phyloP scores from a whole-genome alignment of 495 filamentous ascomycete genomes.

The Penicillium cosmopolitanum region DNA sequence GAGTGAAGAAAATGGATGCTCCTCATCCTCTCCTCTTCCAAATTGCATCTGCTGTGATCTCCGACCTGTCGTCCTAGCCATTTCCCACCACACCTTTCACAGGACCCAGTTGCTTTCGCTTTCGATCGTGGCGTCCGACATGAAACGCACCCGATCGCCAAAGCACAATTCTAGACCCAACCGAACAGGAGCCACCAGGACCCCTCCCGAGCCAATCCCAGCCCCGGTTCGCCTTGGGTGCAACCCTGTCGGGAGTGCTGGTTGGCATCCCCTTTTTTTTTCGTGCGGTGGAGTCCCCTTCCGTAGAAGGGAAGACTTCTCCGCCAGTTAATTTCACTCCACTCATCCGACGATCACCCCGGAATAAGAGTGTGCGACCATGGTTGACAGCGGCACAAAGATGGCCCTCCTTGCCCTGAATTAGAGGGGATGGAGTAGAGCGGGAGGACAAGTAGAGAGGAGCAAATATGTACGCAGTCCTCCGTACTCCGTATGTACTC shows the following conservation, averaged over 20 bases:
- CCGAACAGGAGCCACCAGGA: neutral
- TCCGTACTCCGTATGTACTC: neutral
- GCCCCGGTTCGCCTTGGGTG: neutral
- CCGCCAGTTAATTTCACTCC: slow-evolving; percentile 14
- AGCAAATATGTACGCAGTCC: neutral
- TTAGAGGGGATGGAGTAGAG: too few relatives aligned
- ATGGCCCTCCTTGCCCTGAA: neutral
- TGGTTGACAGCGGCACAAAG: slow-evolving; percentile 7
- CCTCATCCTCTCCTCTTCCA: neutral
- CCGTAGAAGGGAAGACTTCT: neutral
- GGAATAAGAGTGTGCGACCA: slow-evolving; percentile 9
- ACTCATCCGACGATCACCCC: slow-evolving; percentile 20
- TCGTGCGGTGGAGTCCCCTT: slow-evolving; percentile 2
- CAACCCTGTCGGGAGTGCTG: neutral
- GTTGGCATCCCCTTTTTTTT: slow-evolving; percentile 7
- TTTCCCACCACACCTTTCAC: neutral
- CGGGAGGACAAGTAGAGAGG: neutral
- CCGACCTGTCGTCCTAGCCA: slow-evolving; percentile 11
- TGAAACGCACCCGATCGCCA: slow-evolving; percentile 21
- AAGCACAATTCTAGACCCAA: slow-evolving; percentile 18
- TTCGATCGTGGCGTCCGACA: slow-evolving; percentile 13
- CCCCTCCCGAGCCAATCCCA: neutral
- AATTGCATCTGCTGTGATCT: slow-evolving; percentile 12
- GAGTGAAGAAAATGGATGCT: neutral
- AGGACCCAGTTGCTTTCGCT: neutral